A percentile compares a stretch with the other conserved stretches of the same genome.
Conservation (phyloP, 139 green algal genomes). For the Chlamydomonas sp. region DNA sequence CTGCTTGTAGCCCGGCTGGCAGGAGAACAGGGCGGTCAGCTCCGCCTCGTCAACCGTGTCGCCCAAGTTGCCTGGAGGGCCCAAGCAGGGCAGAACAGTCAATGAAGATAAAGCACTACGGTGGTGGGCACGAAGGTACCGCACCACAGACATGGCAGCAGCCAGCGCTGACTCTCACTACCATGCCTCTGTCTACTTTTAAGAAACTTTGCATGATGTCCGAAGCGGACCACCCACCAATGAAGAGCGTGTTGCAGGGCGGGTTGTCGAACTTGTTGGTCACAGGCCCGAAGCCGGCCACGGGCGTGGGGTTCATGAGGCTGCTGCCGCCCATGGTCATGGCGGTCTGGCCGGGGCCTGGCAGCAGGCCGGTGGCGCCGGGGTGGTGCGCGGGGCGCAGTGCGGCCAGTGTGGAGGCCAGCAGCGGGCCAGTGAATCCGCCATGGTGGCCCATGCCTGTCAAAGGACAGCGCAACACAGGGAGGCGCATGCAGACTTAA, state of each 20-base stretch:
- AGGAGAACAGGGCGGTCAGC: constrained; percentile 53
- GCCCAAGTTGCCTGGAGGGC: constrained; percentile 48
- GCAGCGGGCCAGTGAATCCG: constrained; percentile 15
- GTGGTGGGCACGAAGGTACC: no score
- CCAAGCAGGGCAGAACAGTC: neutral
- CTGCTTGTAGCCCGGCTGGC: constrained; percentile 72
- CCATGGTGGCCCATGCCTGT: constrained; percentile 4
- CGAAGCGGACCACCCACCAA: constrained; percentile 52
- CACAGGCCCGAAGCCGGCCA: constrained; percentile 64
- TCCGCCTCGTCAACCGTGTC: constrained; percentile 59
- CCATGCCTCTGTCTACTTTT: no score
- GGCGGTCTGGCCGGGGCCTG: neutral
- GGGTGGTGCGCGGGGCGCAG: constrained; percentile 13
- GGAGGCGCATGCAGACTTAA: neutral
- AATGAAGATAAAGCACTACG: neutral
- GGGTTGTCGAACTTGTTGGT: constrained; percentile 90
- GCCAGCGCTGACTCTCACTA: no score
- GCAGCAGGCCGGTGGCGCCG: neutral
- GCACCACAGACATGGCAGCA: no score
- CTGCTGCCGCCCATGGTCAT: constrained; percentile 27
- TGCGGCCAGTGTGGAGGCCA: constrained; percentile 21
- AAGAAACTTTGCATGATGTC: neutral
- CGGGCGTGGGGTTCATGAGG: constrained; percentile 4
- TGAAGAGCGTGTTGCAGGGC: constrained; percentile 96
- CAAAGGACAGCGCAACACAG: neutral